Percentiles rank a stretch among this genome's conserved stretches.
These are phyloP conservation scores for Chaetomium olivaceum DNA, from an alignment of 2,329 filamentous ascomycete genomes.

Conservation along the genomic window DNA sequence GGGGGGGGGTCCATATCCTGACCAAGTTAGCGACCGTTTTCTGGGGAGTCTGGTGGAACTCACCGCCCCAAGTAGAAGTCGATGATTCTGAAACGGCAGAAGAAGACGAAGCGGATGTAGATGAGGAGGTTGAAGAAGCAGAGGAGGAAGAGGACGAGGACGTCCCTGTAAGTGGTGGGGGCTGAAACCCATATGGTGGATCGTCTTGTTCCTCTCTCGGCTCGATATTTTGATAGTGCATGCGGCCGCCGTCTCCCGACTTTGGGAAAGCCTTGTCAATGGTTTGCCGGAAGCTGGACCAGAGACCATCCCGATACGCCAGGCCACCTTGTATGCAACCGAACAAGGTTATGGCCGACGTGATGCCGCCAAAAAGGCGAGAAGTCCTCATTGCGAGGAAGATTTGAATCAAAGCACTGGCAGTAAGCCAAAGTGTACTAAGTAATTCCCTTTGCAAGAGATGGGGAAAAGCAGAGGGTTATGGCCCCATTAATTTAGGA, in stretches of 20 bases:
- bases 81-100: not conserved
- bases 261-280: slow-evolving; percentile 16
- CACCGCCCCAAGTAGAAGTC: slow-evolving; percentile 20
- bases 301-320: slow-evolving; percentile 26
- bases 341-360: slow-evolving; percentile 39
- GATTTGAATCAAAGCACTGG: not conserved
- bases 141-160: not conserved
- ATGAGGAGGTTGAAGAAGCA: not conserved
- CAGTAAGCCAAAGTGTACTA: not conserved
- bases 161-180: slow-evolving; percentile 16
- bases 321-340: slow-evolving; percentile 28
- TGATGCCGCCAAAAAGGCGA: slow-evolving; percentile 37
- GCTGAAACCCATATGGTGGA: slow-evolving; percentile 31
- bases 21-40: not conserved
- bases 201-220: slow-evolving; percentile 21
- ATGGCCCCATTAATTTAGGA: not conserved
- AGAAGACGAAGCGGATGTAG: not conserved
- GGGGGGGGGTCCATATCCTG: slow-evolving; percentile 22
- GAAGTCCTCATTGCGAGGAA: slow-evolving; percentile 42
- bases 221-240: slow-evolving; percentile 14
- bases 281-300: slow-evolving; percentile 29
- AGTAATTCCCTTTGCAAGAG: not conserved
- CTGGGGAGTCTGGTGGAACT: not conserved
- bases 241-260: not conserved
- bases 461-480: not conserved